A percentile compares a stretch with the other conserved stretches of the same genome.
phyloP scores from a whole-genome alignment of 2,329 filamentous ascomycete genomes.

The Aspergillus spinulosporus region DNA sequence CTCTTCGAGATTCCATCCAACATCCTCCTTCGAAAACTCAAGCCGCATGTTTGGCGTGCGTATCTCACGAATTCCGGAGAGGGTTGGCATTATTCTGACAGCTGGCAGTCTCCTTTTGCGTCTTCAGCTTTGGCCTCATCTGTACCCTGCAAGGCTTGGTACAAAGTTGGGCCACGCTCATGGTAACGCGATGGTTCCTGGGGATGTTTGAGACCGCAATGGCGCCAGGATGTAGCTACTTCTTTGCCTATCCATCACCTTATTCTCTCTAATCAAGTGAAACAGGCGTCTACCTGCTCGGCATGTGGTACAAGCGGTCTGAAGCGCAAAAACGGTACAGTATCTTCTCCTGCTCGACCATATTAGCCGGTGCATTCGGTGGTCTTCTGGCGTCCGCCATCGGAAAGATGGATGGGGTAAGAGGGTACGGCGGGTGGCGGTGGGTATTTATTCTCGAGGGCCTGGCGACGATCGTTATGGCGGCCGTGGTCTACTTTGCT shows the following conservation, averaged over 20 bases:
- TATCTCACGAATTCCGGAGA: constrained; percentile 1
- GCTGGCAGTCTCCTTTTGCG: constrained; percentile 65
- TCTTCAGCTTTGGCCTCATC: constrained; percentile 77
- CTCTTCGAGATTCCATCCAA: constrained; percentile 64
- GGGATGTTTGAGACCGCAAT: constrained; percentile 71
- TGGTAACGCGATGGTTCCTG: constrained; percentile 80
- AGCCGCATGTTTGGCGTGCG: constrained; percentile 65
- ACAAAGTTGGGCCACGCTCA: constrained; percentile 71
- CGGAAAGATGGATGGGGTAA: constrained; percentile 54
- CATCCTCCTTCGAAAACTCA: constrained; percentile 66
- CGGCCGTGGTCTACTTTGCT: constrained; percentile 59
- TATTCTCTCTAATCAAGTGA: background rate
- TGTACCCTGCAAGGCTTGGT: constrained; percentile 76
- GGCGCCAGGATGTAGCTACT: constrained; percentile 58
- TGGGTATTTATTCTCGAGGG: constrained; percentile 62
- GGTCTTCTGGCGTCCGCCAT: constrained; percentile 60
- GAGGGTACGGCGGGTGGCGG: constrained; percentile 57
- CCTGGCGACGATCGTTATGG: constrained; percentile 59
- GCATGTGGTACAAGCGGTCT: constrained; percentile 77
- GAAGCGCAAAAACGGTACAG: constrained; percentile 86
- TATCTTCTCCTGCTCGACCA: constrained; percentile 77
- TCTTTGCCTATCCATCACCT: background rate
- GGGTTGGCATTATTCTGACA: background rate
- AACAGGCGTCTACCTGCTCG: constrained; percentile 61
- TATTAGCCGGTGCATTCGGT: constrained; percentile 60